Percentiles rank a stretch among this genome's conserved stretches.
These are phyloP conservation scores for Tetrahymena thermophila DNA, from an alignment of 73 alveolate genomes.

Conservation along the genomic window DNA sequence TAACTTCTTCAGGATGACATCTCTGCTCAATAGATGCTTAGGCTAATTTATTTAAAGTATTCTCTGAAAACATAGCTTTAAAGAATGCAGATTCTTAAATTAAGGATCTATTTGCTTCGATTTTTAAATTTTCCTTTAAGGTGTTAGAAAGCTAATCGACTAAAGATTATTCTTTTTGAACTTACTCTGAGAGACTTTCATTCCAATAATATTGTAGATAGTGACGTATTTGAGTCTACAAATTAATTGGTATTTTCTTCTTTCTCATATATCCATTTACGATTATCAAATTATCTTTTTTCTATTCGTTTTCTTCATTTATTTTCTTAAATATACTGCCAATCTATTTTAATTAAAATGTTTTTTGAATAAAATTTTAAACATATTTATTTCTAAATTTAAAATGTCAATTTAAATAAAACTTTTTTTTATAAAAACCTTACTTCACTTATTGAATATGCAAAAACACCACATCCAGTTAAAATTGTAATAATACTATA, in stretches of 20 bases:
- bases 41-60: not conserved
- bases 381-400: no score
- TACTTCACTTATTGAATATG: slow-evolving; percentile 11
- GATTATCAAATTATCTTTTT: slow-evolving; percentile 49
- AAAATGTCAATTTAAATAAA: no score
- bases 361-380: no score
- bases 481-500: slow-evolving; percentile 9
- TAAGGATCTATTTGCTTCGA: slow-evolving; percentile 13
- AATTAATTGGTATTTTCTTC: slow-evolving; percentile 46
- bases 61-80: not conserved
- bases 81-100: not conserved
- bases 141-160: slow-evolving; percentile 5
- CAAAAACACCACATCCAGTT: slow-evolving; percentile 26
- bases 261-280: slow-evolving; percentile 46
- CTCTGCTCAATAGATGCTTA: not conserved
- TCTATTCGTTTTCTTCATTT: slow-evolving; percentile 50
- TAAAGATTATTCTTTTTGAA: slow-evolving; percentile 13
- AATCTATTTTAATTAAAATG: not conserved
- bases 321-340: slow-evolving; percentile 50
- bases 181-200: not conserved
- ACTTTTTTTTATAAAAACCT: not conserved
- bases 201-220: slow-evolving; percentile 59
- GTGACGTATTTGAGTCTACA: slow-evolving; percentile 45
- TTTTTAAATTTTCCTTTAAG: slow-evolving; percentile 1
- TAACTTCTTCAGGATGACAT: slow-evolving; percentile 25